phyloP scores from a whole-genome alignment of 2,329 filamentous ascomycete species.

The Alternaria viburni region DNA sequence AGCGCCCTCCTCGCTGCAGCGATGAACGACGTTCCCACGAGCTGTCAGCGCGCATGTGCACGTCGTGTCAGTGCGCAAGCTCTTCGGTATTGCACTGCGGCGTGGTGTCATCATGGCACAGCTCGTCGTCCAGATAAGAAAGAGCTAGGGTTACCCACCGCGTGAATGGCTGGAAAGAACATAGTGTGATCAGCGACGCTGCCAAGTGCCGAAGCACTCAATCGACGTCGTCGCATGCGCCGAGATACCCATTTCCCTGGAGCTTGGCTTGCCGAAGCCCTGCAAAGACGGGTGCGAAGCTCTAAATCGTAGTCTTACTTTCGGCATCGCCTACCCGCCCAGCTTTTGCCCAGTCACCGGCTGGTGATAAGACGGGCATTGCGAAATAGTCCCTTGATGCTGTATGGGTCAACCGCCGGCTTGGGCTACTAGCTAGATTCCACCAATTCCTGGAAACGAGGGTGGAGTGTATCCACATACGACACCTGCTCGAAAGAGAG shows the following conservation, averaged over 20 bases:
- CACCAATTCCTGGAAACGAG: not conserved
- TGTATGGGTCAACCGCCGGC: not conserved
- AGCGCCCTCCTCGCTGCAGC: not conserved
- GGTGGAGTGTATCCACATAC: not conserved
- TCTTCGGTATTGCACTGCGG: not conserved
- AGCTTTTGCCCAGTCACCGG: constrained; percentile 36
- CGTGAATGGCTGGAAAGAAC: constrained; percentile 12
- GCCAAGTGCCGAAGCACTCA: constrained; percentile 37
- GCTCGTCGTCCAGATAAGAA: constrained; percentile 24
- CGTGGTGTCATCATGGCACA: not conserved
- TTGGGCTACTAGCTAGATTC: not conserved
- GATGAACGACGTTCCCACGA: not conserved
- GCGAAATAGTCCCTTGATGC: not conserved
- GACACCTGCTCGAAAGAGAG: constrained; percentile 31
- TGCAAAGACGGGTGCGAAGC: constrained; percentile 14
- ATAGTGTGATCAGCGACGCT: constrained; percentile 22
- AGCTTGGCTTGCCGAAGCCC: constrained; percentile 20
- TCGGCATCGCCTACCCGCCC: not conserved
- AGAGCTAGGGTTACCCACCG: constrained; percentile 5
- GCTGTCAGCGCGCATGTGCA: not conserved
- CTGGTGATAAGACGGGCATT: constrained; percentile 15
- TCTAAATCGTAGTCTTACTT: constrained; percentile 2
- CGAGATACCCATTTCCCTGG: constrained; percentile 17
- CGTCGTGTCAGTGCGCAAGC: not conserved
- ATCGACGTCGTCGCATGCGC: constrained; percentile 25